Evolutionary conservation across 108 stramenopile species (phyloP), one percentile per base, ranked within the genome.

Genomic region (Skeletonema menzelii): DNA sequence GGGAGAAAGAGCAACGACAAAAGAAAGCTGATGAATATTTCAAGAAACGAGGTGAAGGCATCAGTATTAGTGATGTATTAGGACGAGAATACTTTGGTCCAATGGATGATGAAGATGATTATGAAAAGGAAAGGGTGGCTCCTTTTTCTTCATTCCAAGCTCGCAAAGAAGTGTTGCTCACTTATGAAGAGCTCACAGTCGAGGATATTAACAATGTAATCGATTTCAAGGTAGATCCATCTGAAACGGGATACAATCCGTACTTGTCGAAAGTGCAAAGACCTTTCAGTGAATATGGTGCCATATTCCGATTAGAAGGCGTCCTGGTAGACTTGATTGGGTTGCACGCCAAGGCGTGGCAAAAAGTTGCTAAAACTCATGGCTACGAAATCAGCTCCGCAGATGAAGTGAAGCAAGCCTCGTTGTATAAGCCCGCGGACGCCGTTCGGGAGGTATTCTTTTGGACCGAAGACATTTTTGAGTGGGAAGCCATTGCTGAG

Each of bases 261-360:
- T 87, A 90, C 53, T 64, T 92, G 24, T 56, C 82, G 6, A 75
- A 79, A 20, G 65, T 87, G 22, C 88, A 93, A 67, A 84, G 86
- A 31, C 92, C 92, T 19, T 90, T 89, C 73, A 81, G 80, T 31
- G 88, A 88, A 40, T 90, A 84, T 56, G 92, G 92, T 20, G 90
- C 90, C 4, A 83, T 94, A 12, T 91, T 94, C 56, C 67, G 92
- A 49, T 69, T 94, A 22, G 92, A 94, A 63, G 92, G 92, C 6
- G 85, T 88, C 10, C 64, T 89, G 13, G 87, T 91, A 4, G 92
- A 94, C 67, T 64, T 88, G 19, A 82, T 84, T 24, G 90, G 88
- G 24, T 60, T 94, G 47, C 84, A 91, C 10, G 66, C 71, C 35
- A 74, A 84, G 73, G 87, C 83, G 14, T 94, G 92, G 92, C 82